Evolutionary conservation across 768 basidiomycete genomes (phyloP), one percentile per base, ranked within the genome.

Genomic region (Boletus rufocinnamomeus): DNA sequence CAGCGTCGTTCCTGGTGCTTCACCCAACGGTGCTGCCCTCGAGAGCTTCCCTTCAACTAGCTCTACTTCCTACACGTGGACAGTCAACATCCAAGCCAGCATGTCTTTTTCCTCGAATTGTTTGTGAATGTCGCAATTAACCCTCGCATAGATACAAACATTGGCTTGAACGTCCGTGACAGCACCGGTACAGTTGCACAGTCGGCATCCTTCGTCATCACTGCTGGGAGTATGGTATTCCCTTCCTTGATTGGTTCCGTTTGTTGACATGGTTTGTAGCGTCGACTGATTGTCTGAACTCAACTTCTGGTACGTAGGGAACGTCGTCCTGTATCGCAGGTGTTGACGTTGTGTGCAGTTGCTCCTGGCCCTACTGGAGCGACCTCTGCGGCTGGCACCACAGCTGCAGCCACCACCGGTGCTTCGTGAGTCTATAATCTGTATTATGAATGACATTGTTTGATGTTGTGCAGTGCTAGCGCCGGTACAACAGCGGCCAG

Each of bases 121-220:
- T 23, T 5, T 23, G 8, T 45, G 4, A n/a, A 37, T 16, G 27
- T 11, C 9, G 4, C 16, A 23, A 30, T 44, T 6, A 25, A 56
- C 25, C 6, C 11, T 27, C 8, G 4, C 5, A 7, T 34, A 84
- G 86, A 77, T n/a, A 81, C 79, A 5, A 69, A 63, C 41, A 69
- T 93, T 56, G 85, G 82, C 52, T 69, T 93, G 30, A 77, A 74
- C 14, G 59, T 94, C 60, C 82, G 80, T 68, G 93, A 95, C 66
- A 70, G 56, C 55, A 82, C 75, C 34, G 92, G 93, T 65, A 0
- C 23, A 0, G 27, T 69, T 49, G 76, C 69, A 0, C 85, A 85
- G 64, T 73, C 80, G 3, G 88, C 80, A 7, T 34, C 83, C 3
- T 79, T 91, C 77, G 76, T 71, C 17, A 68, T 89, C 60, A 63